Percentiles rank a stretch among this genome's conserved stretches.
Conservation (phyloP, 352 stramenopile genomes). For the Phytophthora agathidicida region DNA sequence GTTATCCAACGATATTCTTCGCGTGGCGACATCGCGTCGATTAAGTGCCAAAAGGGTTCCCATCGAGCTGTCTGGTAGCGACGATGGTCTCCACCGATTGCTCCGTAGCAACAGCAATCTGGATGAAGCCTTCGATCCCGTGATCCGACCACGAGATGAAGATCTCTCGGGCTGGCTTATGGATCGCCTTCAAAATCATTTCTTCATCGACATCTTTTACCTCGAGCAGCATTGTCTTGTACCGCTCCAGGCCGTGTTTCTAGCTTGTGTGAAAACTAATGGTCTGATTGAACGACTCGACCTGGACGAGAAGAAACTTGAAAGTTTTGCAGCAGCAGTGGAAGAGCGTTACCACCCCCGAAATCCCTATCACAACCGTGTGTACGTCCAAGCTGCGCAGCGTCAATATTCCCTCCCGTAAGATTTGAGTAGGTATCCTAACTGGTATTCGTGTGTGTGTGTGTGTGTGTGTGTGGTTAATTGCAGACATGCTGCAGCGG, state of each 20-base stretch:
- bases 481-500: conserved; percentile 59
- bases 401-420: background rate
- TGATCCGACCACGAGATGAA: conserved; percentile 16
- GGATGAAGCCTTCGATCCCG: conserved; percentile 4
- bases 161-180: conserved; percentile 58
- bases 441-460: background rate
- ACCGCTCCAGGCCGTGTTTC: conserved; percentile 57
- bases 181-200: conserved; percentile 58
- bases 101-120: conserved; percentile 12
- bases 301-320: conserved; percentile 54
- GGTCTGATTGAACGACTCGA: conserved; percentile 47
- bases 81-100: conserved; percentile 26
- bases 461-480: too few relatives aligned
- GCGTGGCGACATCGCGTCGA: conserved; percentile 41
- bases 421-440: background rate
- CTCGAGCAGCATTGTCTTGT: conserved; percentile 50
- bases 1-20: conserved; percentile 39
- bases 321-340: conserved; percentile 51
- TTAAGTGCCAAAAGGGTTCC: conserved; percentile 37
- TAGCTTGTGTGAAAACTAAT: conserved; percentile 67
- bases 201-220: conserved; percentile 72
- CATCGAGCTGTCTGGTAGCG: conserved; percentile 22
- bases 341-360: conserved; percentile 67
- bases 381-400: conserved; percentile 42
- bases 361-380: conserved; percentile 77